A percentile compares a stretch with the other conserved stretches of the same genome.
These are phyloP conservation scores for Jatropha podagrica DNA, from an alignment of 441 rosid genomes.

Conservation along the genomic window DNA sequence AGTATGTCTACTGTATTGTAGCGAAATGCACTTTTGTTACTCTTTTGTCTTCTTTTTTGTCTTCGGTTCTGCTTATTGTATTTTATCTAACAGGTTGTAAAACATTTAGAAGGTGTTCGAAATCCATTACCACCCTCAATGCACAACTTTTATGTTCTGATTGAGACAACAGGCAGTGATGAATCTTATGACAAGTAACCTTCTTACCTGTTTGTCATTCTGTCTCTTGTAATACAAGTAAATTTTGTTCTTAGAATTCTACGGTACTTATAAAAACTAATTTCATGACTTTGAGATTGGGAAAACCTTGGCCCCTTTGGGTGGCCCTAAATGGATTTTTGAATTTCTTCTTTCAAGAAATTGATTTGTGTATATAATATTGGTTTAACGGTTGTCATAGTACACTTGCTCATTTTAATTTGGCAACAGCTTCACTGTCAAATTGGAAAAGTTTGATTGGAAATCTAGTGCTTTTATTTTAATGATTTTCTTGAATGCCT, in stretches of 20 bases:
- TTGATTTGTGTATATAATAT: not conserved
- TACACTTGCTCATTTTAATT: not conserved
- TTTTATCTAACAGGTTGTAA: constrained; percentile 52
- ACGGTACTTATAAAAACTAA: no score
- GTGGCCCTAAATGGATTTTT: constrained; percentile 1
- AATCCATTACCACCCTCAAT: constrained; percentile 71
- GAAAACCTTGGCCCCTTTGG: not conserved
- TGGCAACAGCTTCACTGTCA: not conserved
- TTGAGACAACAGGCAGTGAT: constrained; percentile 85
- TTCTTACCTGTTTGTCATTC: constrained; percentile 17
- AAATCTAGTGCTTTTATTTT: not conserved
- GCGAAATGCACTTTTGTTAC: not conserved
- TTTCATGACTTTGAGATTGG: not conserved
- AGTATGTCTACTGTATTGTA: not conserved
- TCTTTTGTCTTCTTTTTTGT: constrained; percentile 8
- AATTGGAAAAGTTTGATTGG: not conserved
- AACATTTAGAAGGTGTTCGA: constrained; percentile 80
- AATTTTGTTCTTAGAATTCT: not conserved
- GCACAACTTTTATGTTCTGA: constrained; percentile 83
- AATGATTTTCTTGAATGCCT: not conserved
- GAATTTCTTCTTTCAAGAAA: not conserved
- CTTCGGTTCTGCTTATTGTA: constrained; percentile 3
- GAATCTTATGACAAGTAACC: constrained; percentile 71
- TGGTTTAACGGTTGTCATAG: not conserved
- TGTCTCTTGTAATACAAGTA: not conserved